Evolutionary conservation across 2,329 filamentous ascomycete genomes (phyloP).

Genomic region (Periconia macrospinosa): DNA sequence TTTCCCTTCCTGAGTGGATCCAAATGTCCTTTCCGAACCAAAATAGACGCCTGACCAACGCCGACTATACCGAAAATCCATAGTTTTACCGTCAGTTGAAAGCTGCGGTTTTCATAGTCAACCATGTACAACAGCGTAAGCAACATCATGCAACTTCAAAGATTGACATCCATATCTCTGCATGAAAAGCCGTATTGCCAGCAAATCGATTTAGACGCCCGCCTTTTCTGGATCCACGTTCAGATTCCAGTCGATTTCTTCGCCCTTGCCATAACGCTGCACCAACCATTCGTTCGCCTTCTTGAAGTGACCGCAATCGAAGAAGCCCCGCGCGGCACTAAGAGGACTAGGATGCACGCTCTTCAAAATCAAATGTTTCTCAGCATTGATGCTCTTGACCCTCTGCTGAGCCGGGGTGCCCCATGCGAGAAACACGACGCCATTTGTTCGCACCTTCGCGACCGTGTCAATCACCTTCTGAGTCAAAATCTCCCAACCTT

Average conservation of each 20-base stretch:
- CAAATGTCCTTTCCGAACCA: neutral
- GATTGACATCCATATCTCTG: neutral
- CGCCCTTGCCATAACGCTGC: conserved; percentile 75
- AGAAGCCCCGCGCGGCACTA: conserved; percentile 80
- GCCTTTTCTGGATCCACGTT: conserved; percentile 50
- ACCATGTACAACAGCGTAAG: neutral
- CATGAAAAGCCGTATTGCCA: neutral
- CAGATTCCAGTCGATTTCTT: conserved; percentile 82
- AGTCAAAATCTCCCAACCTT: conserved; percentile 92
- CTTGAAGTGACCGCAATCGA: conserved; percentile 79
- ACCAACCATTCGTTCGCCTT: conserved; percentile 84
- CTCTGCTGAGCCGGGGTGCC: conserved; percentile 81
- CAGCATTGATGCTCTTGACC: conserved; percentile 70
- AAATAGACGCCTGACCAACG: neutral
- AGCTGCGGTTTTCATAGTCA: no score
- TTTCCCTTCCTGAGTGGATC: neutral
- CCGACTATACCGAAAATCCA: neutral
- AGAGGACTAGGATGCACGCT: conserved; percentile 93
- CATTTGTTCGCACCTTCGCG: conserved; percentile 71
- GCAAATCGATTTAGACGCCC: conserved; percentile 18
- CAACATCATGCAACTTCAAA: neutral
- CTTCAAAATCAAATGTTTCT: conserved; percentile 79
- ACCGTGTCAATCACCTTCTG: conserved; percentile 89
- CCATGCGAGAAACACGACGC: conserved; percentile 96
- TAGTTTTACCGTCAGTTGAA: no score